Evolutionary conservation across 75 land plant species (phyloP).

Genomic region (Isoetes taiwanensis): DNA sequence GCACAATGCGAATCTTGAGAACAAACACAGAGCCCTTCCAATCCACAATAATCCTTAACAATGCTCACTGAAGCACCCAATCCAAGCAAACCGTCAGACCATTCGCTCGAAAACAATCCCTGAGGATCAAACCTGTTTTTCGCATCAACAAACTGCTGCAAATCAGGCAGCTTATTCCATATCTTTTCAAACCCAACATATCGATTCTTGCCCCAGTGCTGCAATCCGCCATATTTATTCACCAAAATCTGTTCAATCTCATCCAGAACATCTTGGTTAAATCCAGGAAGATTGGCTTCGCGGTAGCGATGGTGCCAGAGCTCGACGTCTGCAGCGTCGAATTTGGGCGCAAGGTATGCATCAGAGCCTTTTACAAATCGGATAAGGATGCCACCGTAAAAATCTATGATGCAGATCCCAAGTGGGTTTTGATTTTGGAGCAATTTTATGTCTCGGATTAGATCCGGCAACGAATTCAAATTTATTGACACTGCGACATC

Average conservation of each 20-base stretch:
- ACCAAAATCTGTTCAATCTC: slow-evolving; percentile 28
- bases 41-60: slow-evolving; percentile 41
- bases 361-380: background rate
- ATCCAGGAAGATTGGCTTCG: background rate
- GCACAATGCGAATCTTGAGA: slow-evolving; percentile 56
- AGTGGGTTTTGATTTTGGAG: slow-evolving; percentile 7
- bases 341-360: background rate
- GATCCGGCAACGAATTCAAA: background rate
- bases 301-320: background rate
- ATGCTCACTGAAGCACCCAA: background rate
- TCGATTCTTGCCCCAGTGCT: slow-evolving; percentile 30
- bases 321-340: too few relatives aligned
- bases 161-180: background rate
- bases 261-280: slow-evolving; percentile 15
- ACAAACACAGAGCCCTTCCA: slow-evolving; percentile 69
- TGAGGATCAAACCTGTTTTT: slow-evolving; percentile 8
- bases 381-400: background rate
- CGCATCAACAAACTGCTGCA: slow-evolving; percentile 1
- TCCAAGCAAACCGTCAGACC: slow-evolving; percentile 21
- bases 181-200: slow-evolving; percentile 14
- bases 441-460: slow-evolving; percentile 7
- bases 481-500: slow-evolving; percentile 6
- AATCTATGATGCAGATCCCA: background rate
- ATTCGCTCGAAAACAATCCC: slow-evolving; percentile 22
- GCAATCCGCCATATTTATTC: slow-evolving; percentile 16